A percentile compares a stretch with the other conserved stretches of the same genome.
These are phyloP conservation scores for Neobulgaria alba DNA, from an alignment of 2,329 filamentous ascomycete species.

Conservation along the genomic window DNA sequence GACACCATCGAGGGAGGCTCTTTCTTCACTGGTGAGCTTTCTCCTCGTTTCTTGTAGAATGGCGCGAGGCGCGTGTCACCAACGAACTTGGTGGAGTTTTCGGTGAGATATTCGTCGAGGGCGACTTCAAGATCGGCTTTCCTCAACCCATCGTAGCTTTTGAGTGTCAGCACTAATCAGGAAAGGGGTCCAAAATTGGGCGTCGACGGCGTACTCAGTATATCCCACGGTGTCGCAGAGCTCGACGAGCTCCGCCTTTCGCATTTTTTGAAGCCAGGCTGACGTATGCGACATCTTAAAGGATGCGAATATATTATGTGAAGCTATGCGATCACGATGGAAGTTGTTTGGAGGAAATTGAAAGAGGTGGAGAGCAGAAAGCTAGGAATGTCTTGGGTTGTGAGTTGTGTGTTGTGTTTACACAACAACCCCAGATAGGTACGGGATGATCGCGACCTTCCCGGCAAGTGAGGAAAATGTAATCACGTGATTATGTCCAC, in stretches of 20 bases:
- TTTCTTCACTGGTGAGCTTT: slow-evolving; percentile 54
- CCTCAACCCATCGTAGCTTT: slow-evolving; percentile 60
- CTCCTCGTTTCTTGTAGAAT: slow-evolving; percentile 65
- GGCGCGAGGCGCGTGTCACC: slow-evolving; percentile 57
- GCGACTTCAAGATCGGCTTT: slow-evolving; percentile 72
- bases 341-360: slow-evolving; percentile 11
- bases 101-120: slow-evolving; percentile 64
- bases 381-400: slow-evolving; percentile 2
- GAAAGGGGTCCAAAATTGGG: neutral
- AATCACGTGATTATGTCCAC: no score
- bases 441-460: no score
- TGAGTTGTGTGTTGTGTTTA: slow-evolving; percentile 7
- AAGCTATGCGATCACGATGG: slow-evolving; percentile 34
- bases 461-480: no score
- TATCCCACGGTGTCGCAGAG: slow-evolving; percentile 65
- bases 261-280: slow-evolving; percentile 71
- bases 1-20: slow-evolving; percentile 32
- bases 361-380: slow-evolving; percentile 1
- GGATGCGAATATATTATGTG: slow-evolving; percentile 35
- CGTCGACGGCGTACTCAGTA: slow-evolving; percentile 50
- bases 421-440: no score
- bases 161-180: slow-evolving; percentile 12
- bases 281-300: slow-evolving; percentile 53
- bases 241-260: slow-evolving; percentile 70
- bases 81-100: slow-evolving; percentile 57